Percentiles rank a stretch among this genome's conserved stretches.
Evolutionary conservation across 1,284 basidiomycete species (phyloP).

Genomic region (Microbotryum scabiosae): DNA sequence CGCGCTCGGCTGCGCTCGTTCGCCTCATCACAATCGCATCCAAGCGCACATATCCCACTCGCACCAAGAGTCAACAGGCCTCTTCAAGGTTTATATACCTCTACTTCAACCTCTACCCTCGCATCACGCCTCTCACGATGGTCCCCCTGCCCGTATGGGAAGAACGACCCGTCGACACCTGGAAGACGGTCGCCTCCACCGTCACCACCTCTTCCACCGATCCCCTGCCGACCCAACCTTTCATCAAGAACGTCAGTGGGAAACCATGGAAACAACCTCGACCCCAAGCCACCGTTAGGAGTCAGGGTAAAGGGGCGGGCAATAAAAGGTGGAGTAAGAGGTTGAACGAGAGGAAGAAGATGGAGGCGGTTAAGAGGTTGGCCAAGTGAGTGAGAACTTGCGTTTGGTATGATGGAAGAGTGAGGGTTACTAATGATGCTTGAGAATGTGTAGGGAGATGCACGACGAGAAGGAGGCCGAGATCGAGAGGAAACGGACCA

Average conservation of each 20-base stretch:
- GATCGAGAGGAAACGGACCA: conserved; percentile 24
- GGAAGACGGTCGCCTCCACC: conserved; percentile 7
- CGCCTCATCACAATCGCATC: background rate
- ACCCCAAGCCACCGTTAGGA: conserved; percentile 14
- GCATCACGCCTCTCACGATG: conserved; percentile 6
- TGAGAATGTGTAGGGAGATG: conserved; percentile 29
- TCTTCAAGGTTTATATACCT: too few species aligned
- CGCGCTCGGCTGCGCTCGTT: background rate
- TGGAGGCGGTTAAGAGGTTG: conserved; percentile 29
- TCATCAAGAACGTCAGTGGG: conserved; percentile 14
- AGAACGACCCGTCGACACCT: conserved; percentile 7
- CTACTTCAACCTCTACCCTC: too few species aligned
- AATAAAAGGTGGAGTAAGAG: conserved; percentile 25
- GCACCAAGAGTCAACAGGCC: background rate
- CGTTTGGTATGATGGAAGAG: background rate
- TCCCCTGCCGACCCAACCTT: conserved; percentile 11
- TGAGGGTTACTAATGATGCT: background rate
- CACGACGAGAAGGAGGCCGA: conserved; percentile 32
- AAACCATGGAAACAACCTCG: conserved; percentile 24
- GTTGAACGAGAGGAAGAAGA: conserved; percentile 24
- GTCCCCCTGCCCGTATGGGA: conserved; percentile 23
- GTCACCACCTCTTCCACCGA: background rate
- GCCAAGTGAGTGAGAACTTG: conserved; percentile 17
- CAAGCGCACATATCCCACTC: background rate
- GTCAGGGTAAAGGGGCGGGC: conserved; percentile 9